These are phyloP conservation scores for Ogataea philodendri DNA, from an alignment of 805 yeast genomes.

Conservation along the genomic window DNA sequence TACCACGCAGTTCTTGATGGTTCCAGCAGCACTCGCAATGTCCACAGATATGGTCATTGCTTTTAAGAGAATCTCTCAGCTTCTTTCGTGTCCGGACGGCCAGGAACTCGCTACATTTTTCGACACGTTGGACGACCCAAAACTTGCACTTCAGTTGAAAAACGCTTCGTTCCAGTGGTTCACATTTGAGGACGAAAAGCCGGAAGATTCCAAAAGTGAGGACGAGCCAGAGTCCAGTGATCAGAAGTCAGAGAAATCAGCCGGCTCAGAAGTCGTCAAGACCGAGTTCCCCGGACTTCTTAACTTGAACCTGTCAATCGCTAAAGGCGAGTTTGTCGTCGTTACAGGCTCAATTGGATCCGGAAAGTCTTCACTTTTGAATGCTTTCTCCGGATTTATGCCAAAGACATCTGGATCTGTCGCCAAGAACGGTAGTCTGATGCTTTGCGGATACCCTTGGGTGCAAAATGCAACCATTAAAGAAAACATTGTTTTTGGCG, in stretches of 20 bases:
- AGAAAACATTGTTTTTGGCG: constrained; percentile 73
- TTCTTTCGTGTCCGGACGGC: constrained; percentile 40
- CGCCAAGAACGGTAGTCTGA: constrained; percentile 49
- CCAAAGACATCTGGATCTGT: constrained; percentile 50
- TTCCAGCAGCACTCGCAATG: constrained; percentile 67
- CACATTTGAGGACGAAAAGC: constrained; percentile 38
- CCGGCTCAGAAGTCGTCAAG: constrained; percentile 17
- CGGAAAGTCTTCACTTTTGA: constrained; percentile 73
- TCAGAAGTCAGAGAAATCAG: constrained; percentile 15
- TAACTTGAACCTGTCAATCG: constrained; percentile 49
- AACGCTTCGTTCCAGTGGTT: constrained; percentile 71
- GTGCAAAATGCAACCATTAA: constrained; percentile 76
- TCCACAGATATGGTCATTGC: constrained; percentile 66
- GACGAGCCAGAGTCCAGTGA: constrained; percentile 1
- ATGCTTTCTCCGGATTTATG: constrained; percentile 74
- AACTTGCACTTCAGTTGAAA: constrained; percentile 47
- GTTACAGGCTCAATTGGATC: constrained; percentile 76
- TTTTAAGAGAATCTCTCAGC: constrained; percentile 53
- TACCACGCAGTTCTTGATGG: constrained; percentile 59
- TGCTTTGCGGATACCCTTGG: constrained; percentile 72
- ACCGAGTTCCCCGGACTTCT: constrained; percentile 45
- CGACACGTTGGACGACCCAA: constrained; percentile 23
- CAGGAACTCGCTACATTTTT: constrained; percentile 36
- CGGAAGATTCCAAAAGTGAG: constrained; percentile 19
- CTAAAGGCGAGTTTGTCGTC: constrained; percentile 63